Conservation (phyloP, 352 stramenopile genomes). For the Elongisporangium senticosum region DNA sequence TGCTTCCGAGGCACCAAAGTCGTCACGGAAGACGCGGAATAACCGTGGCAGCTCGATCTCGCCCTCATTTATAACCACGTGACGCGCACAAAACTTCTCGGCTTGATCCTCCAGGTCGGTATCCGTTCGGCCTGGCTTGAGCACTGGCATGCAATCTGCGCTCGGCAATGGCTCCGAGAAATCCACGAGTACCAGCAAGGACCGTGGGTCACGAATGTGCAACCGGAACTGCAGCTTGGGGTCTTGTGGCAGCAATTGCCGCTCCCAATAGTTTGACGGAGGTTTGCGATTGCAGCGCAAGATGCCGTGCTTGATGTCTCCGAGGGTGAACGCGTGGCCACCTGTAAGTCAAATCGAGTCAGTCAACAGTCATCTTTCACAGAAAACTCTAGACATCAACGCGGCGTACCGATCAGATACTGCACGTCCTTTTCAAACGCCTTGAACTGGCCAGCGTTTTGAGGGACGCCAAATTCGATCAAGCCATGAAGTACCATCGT, state of each 20-base stretch:
- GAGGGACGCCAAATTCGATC: conserved; percentile 80
- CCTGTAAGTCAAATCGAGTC: conserved; percentile 18
- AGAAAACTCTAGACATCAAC: background rate
- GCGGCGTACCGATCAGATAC: conserved; percentile 63
- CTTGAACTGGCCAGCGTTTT: conserved; percentile 80
- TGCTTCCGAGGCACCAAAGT: conserved; percentile 77
- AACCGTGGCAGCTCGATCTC: conserved; percentile 69
- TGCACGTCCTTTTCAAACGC: conserved; percentile 79
- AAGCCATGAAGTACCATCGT: conserved; percentile 83
- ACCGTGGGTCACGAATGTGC: conserved; percentile 82
- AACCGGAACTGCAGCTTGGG: conserved; percentile 80
- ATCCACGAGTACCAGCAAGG: conserved; percentile 77
- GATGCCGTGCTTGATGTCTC: conserved; percentile 85
- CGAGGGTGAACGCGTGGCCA: conserved; percentile 70
- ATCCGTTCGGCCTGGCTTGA: conserved; percentile 77
- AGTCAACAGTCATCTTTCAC: conserved; percentile 1
- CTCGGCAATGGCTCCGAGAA: conserved; percentile 56
- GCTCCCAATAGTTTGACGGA: conserved; percentile 83
- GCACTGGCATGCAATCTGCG: conserved; percentile 58
- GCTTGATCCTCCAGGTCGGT: conserved; percentile 83
- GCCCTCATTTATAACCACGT: conserved; percentile 59
- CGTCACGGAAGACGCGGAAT: conserved; percentile 80
- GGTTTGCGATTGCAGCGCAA: conserved; percentile 85
- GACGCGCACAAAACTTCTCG: conserved; percentile 63
- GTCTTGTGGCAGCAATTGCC: conserved; percentile 75